Conservation (phyloP, 2,329 filamentous ascomycete species). For the Verticillium klebahnii region DNA sequence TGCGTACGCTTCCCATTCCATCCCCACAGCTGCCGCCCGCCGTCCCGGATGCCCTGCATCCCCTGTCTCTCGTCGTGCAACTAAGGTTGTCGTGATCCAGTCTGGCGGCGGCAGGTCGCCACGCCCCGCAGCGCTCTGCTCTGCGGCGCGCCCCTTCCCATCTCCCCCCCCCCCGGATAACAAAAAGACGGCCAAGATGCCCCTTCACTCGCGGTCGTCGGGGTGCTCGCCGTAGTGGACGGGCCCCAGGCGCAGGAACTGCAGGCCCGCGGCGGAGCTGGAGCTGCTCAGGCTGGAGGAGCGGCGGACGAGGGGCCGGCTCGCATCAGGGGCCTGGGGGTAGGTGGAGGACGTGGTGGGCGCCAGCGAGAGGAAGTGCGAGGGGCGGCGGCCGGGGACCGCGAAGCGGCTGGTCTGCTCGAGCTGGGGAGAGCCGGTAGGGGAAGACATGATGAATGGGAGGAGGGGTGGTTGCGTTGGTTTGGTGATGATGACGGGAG, state of each 20-base stretch:
- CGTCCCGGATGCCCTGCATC: neutral
- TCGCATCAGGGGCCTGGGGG: slow-evolving; percentile 35
- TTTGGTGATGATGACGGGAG: neutral
- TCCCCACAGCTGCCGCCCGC: neutral
- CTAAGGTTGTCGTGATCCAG: neutral
- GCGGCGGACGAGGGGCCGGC: slow-evolving; percentile 35
- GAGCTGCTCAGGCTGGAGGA: slow-evolving; percentile 50
- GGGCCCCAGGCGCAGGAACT: slow-evolving; percentile 60
- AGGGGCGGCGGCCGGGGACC: slow-evolving; percentile 3
- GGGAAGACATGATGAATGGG: slow-evolving; percentile 5
- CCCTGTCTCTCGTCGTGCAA: neutral
- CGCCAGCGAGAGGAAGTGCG: slow-evolving; percentile 51
- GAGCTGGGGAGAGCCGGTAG: neutral
- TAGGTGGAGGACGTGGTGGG: slow-evolving; percentile 54
- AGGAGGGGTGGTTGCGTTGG: too few relatives aligned
- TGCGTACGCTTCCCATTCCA: neutral
- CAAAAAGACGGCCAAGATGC: neutral
- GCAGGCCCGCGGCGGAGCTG: slow-evolving; percentile 31
- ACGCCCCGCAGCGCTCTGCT: slow-evolving; percentile 24
- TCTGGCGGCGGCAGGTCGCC: slow-evolving; percentile 26
- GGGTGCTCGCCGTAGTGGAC: slow-evolving; percentile 60
- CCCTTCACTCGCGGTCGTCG: slow-evolving; percentile 41
- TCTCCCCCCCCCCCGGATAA: slow-evolving; percentile 13
- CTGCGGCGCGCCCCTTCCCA: neutral
- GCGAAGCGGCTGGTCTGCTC: neutral